These are phyloP conservation scores for Calonectria montana DNA, from an alignment of 2,329 filamentous ascomycete species.

Conservation along the genomic window DNA sequence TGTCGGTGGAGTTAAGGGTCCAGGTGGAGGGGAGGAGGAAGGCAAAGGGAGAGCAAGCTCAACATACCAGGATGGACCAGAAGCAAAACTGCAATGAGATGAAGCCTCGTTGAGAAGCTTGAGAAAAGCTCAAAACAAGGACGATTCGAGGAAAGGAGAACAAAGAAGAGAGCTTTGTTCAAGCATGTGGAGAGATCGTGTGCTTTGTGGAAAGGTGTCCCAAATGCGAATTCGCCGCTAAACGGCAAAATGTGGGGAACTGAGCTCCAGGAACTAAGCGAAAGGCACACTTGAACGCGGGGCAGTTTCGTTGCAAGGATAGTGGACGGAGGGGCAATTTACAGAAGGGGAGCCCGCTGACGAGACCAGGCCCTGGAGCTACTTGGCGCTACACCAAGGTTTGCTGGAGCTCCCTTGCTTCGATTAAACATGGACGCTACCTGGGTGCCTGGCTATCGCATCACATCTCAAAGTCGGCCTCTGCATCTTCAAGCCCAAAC, in stretches of 20 bases:
- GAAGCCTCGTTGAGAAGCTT: constrained; percentile 37
- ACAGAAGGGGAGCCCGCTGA: constrained; percentile 23
- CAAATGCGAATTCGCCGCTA: constrained; percentile 40
- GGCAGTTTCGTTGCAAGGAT: constrained; percentile 27
- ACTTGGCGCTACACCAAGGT: neutral
- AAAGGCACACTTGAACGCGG: constrained; percentile 33
- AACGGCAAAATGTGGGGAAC: constrained; percentile 41
- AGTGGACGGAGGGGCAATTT: constrained; percentile 14
- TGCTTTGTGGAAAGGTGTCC: constrained; percentile 51
- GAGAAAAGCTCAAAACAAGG: constrained; percentile 35
- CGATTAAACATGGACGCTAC: neutral
- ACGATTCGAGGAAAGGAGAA: constrained; percentile 18
- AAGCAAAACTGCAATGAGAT: constrained; percentile 15
- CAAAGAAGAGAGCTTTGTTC: constrained; percentile 34
- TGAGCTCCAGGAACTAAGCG: constrained; percentile 32
- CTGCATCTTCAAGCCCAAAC: neutral
- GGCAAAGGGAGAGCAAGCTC: neutral
- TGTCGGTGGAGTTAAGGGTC: neutral
- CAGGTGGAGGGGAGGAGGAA: neutral
- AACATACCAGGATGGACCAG: constrained; percentile 38
- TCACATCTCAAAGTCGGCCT: neutral
- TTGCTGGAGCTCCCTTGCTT: neutral
- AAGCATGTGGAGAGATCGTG: constrained; percentile 42
- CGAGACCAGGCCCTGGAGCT: constrained; percentile 17
- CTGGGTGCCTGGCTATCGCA: too few species aligned